Conservation (phyloP, 257 asterid genomes). For the Buddleja alternifolia region DNA sequence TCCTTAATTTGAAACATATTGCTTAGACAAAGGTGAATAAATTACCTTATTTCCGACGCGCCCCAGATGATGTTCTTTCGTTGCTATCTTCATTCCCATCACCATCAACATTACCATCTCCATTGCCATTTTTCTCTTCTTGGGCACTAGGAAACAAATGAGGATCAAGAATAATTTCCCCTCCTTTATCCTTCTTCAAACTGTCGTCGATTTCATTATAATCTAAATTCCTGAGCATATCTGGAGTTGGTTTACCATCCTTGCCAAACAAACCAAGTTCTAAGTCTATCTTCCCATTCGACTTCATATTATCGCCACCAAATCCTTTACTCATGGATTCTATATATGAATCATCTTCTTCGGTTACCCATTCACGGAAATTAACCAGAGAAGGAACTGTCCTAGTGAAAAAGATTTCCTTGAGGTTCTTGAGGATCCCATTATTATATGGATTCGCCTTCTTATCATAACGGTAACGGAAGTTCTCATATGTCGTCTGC, state of each 20-base stretch:
- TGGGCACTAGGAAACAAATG: slow-evolving; percentile 35
- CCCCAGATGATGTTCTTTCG: slow-evolving; percentile 36
- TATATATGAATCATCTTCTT: slow-evolving; percentile 39
- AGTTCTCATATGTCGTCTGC: slow-evolving; percentile 93
- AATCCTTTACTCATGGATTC: slow-evolving; percentile 43
- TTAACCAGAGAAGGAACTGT: slow-evolving; percentile 49
- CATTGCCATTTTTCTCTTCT: slow-evolving; percentile 23
- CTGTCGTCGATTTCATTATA: slow-evolving; percentile 47
- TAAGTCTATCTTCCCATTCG: slow-evolving; percentile 49
- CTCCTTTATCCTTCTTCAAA: slow-evolving; percentile 45
- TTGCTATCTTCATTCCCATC: slow-evolving; percentile 37
- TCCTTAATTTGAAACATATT: no score
- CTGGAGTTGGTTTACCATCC: slow-evolving; percentile 42
- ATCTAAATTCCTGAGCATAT: slow-evolving; percentile 48
- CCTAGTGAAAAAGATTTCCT: slow-evolving; percentile 62
- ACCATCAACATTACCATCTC: slow-evolving; percentile 32
- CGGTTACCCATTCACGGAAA: slow-evolving; percentile 55
- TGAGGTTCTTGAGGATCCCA: slow-evolving; percentile 61
- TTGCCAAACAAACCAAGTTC: slow-evolving; percentile 49
- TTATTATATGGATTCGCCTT: slow-evolving; percentile 72
- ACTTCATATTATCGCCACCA: slow-evolving; percentile 36
- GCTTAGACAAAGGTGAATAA: no score
- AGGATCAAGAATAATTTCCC: slow-evolving; percentile 38
- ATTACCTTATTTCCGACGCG: slow-evolving; percentile 40
- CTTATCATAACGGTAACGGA: slow-evolving; percentile 82